Conservation (phyloP, 495 filamentous ascomycete genomes). For the Usnea hakonensis region DNA sequence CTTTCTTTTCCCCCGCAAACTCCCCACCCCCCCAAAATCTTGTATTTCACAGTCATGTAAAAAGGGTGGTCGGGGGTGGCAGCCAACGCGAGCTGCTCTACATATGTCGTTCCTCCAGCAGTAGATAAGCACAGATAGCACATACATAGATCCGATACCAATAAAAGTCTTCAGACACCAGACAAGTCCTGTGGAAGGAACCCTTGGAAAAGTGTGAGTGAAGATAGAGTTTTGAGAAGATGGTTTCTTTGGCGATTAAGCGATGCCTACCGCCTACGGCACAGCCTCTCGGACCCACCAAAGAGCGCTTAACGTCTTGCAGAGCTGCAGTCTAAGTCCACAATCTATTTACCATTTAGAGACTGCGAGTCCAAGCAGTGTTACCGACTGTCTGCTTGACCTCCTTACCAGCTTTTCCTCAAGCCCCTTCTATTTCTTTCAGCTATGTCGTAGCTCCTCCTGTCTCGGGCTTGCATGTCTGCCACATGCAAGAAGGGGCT, state of each 20-base stretch:
- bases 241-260: constrained; percentile 11
- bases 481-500: neutral
- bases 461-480: neutral
- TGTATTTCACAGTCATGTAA: no score
- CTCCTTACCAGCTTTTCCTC: neutral
- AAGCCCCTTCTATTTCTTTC: neutral
- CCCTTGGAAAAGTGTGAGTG: neutral
- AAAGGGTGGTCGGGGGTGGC: no score
- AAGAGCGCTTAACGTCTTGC: neutral
- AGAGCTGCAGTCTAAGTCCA: neutral
- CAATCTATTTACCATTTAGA: neutral
- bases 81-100: no score
- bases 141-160: neutral
- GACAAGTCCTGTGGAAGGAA: neutral
- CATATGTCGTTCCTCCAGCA: neutral
- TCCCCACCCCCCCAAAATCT: no score
- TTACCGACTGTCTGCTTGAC: neutral
- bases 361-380: neutral
- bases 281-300: neutral
- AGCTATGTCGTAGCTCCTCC: neutral
- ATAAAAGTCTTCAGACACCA: neutral
- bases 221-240: constrained; percentile 4
- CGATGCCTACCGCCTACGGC: neutral
- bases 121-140: neutral
- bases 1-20: no score